Evolutionary conservation across 805 yeast species (phyloP).

Genomic region (Yarrowia bubula): DNA sequence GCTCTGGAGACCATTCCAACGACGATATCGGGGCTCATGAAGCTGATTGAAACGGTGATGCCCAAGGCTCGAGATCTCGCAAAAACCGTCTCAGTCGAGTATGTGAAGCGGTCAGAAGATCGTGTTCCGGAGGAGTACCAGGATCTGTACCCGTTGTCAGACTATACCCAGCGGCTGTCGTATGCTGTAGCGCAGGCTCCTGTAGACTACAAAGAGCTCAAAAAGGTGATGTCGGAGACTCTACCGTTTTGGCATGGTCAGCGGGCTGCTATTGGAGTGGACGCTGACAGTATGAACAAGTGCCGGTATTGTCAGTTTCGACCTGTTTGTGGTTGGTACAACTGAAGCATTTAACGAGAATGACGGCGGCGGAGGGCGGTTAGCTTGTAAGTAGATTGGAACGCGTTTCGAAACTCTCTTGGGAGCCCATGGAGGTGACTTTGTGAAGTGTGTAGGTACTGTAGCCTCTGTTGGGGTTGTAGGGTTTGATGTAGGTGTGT

Average conservation of each 20-base stretch:
- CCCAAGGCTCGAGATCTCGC: background rate
- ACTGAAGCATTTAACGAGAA: background rate
- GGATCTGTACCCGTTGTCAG: background rate
- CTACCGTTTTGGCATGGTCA: slow-evolving; percentile 12
- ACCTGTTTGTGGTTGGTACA: slow-evolving; percentile 12
- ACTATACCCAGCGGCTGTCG: background rate
- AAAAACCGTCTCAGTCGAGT: slow-evolving; percentile 6
- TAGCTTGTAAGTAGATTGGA: background rate
- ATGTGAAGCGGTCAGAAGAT: slow-evolving; percentile 5
- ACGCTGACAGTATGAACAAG: background rate
- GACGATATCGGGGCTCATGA: background rate
- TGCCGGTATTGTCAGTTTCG: slow-evolving; percentile 12
- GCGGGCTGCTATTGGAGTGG: slow-evolving; percentile 6
- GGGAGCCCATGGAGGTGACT: background rate
- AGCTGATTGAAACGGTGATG: background rate
- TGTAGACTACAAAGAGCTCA: background rate
- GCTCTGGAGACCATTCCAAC: background rate
- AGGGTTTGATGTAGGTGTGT: background rate
- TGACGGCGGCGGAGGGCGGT: background rate
- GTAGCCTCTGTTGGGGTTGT: background rate
- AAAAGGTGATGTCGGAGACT: background rate
- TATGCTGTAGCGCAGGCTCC: slow-evolving; percentile 2
- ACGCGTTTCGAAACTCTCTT: background rate
- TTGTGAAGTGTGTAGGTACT: background rate
- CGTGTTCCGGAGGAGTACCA: background rate